Evolutionary conservation across 2,329 filamentous ascomycete genomes (phyloP).

Genomic region (Dactylellina sp.): DNA sequence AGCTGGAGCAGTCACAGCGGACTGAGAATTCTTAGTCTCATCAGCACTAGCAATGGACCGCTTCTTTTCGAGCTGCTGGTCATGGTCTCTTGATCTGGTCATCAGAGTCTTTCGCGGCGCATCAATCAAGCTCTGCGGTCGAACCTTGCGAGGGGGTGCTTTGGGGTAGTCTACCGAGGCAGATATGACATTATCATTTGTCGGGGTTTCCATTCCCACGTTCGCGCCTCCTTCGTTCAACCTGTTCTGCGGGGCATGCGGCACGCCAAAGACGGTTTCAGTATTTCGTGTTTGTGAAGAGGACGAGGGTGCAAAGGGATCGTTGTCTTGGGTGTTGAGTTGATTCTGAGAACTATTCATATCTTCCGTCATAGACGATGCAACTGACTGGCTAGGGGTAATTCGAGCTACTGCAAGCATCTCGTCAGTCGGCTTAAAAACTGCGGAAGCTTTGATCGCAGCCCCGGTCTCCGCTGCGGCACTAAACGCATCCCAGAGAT

Average conservation of each 20-base stretch:
- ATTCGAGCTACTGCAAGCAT: conserved; percentile 65
- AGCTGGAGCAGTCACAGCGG: conserved; percentile 59
- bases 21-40: conserved; percentile 58
- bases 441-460: conserved; percentile 62
- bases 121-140: conserved; percentile 58
- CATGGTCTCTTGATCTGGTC: conserved; percentile 52
- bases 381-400: conserved; percentile 64
- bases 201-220: conserved; percentile 66
- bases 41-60: conserved; percentile 56
- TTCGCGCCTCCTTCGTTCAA: conserved; percentile 64
- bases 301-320: conserved; percentile 63
- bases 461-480: conserved; percentile 82
- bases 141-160: conserved; percentile 60
- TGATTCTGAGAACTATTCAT: conserved; percentile 30
- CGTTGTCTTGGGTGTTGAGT: conserved; percentile 63
- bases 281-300: conserved; percentile 57
- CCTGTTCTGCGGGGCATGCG: conserved; percentile 61
- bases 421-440: conserved; percentile 81
- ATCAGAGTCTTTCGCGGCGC: conserved; percentile 56
- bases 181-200: conserved; percentile 60
- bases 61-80: conserved; percentile 53
- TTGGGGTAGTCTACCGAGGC: conserved; percentile 57
- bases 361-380: conserved; percentile 61
- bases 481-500: conserved; percentile 98
- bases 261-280: conserved; percentile 68